These are phyloP conservation scores for Sapria himalayana DNA, from an alignment of 345 rosid species.

Conservation along the genomic window DNA sequence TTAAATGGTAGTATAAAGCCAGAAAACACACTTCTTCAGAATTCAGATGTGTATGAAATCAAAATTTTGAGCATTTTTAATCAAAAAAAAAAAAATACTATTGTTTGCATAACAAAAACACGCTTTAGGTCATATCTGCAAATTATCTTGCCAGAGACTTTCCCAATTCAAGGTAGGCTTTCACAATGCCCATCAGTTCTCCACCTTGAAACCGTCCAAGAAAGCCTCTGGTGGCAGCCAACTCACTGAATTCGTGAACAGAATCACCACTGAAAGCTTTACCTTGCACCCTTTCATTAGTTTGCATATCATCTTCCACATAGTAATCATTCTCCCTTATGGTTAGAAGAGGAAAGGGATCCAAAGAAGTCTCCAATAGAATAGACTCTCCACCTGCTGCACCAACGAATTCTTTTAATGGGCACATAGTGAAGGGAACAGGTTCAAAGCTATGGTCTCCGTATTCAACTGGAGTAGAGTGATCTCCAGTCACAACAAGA, in stretches of 20 bases:
- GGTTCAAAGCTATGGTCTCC: constrained; percentile 96
- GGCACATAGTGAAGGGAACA: constrained; percentile 63
- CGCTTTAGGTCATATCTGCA: no score
- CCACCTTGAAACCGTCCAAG: constrained; percentile 91
- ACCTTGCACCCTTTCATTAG: constrained; percentile 8
- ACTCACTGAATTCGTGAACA: constrained; percentile 48
- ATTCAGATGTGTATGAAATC: no score
- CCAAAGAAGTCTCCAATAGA: constrained; percentile 34
- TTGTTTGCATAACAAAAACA: no score
- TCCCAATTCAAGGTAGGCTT: constrained; percentile 19
- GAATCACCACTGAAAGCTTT: constrained; percentile 44
- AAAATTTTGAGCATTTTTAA: no score
- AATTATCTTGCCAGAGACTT: no score
- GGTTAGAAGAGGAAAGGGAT: constrained; percentile 68
- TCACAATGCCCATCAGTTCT: constrained; percentile 56
- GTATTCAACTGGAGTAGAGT: constrained; percentile 88
- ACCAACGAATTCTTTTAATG: constrained; percentile 43
- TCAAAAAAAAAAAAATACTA: no score
- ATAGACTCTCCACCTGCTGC: constrained; percentile 56
- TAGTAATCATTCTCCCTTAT: constrained; percentile 23
- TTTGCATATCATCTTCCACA: constrained; percentile 8
- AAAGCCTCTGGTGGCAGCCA: constrained; percentile 78
- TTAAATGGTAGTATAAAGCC: no score
- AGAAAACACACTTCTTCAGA: no score
- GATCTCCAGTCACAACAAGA: constrained; percentile 80